These are phyloP conservation scores for Rhizoclosmatium sp. DNA, from an alignment of 192 early-diverging fungal genomes.

Conservation along the genomic window DNA sequence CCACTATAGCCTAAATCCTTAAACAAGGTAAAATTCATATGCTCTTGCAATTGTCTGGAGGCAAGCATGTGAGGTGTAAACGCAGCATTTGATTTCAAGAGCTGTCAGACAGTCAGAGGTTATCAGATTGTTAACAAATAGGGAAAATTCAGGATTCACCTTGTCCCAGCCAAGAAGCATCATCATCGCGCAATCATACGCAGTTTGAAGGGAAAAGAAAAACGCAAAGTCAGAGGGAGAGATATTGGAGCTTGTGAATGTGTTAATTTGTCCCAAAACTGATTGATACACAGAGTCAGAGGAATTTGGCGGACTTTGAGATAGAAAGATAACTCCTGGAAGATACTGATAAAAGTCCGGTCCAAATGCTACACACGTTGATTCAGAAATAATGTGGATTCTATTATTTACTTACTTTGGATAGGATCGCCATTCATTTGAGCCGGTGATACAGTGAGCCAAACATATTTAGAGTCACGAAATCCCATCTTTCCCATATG, in stretches of 20 bases:
- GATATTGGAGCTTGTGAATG: background rate
- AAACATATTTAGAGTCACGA: background rate
- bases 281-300: background rate
- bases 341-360: too few species aligned
- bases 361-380: background rate
- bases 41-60: background rate
- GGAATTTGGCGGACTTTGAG: background rate
- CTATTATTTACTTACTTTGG: background rate
- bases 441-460: background rate
- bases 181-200: slow-evolving; percentile 11
- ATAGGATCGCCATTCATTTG: too few species aligned
- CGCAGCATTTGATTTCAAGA: background rate
- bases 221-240: too few species aligned
- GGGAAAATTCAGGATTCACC: background rate
- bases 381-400: background rate
- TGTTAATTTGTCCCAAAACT: background rate
- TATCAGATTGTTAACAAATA: too few species aligned
- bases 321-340: background rate
- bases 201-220: too few species aligned
- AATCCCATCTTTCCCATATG: background rate
- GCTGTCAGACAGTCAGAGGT: too few species aligned
- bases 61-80: slow-evolving; percentile 14
- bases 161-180: slow-evolving; percentile 19
- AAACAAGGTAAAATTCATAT: slow-evolving; percentile 18
- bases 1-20: slow-evolving; percentile 12